A percentile compares a stretch with the other conserved stretches of the same genome.
Conservation (phyloP, 768 basidiomycete genomes). For the Russula emetica region DNA sequence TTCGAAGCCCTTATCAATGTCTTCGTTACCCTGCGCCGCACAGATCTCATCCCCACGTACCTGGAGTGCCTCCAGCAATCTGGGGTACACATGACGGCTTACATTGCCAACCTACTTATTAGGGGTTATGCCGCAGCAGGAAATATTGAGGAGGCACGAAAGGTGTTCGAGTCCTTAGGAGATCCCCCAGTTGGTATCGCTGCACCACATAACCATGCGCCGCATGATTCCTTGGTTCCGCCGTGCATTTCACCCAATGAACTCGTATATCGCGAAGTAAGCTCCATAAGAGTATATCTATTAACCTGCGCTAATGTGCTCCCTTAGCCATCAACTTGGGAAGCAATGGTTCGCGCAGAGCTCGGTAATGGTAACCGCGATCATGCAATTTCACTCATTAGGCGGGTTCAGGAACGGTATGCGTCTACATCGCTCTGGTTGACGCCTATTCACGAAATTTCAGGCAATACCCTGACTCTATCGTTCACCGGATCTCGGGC, state of each 20-base stretch:
- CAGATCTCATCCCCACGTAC: conserved; percentile 72
- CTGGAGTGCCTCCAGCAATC: conserved; percentile 53
- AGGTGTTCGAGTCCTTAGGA: conserved; percentile 71
- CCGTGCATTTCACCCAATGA: conserved; percentile 41
- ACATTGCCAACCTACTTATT: conserved; percentile 86
- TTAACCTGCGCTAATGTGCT: conserved; percentile 5
- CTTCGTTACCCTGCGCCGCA: conserved; percentile 68
- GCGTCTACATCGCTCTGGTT: conserved; percentile 25
- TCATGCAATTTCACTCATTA: conserved; percentile 62
- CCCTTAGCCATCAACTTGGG: conserved; percentile 83
- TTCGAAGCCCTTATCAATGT: conserved; percentile 91
- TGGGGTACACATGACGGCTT: conserved; percentile 87
- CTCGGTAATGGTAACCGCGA: conserved; percentile 71
- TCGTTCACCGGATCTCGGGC: conserved; percentile 73
- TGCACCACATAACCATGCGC: conserved; percentile 82
- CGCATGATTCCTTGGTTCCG: conserved; percentile 49
- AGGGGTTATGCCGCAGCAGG: conserved; percentile 64
- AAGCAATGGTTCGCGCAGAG: conserved; percentile 92
- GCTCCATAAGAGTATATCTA: conserved; percentile 27
- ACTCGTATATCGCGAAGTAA: conserved; percentile 80
- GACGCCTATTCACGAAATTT: conserved; percentile 22
- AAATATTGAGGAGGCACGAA: conserved; percentile 65
- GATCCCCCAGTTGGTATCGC: conserved; percentile 85
- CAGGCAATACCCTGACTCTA: conserved; percentile 74
- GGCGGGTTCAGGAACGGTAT: conserved; percentile 68